phyloP scores from a whole-genome alignment of 768 basidiomycete species.

The Dioszegia hungarica region DNA sequence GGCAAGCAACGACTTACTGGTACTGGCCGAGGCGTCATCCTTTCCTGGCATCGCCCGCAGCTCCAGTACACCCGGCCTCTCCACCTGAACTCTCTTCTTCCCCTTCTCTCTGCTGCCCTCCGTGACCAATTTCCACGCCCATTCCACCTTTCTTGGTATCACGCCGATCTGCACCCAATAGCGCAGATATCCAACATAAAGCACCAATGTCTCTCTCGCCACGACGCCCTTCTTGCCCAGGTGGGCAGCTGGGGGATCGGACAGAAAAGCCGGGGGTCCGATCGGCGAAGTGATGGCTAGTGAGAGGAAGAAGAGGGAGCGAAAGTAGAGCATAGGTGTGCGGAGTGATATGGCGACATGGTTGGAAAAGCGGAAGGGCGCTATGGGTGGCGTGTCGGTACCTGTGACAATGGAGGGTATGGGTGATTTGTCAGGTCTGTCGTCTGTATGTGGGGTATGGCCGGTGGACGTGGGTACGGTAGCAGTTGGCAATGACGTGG shows the following conservation, averaged over 20 bases:
- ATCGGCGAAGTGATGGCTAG: slow-evolving; percentile 56
- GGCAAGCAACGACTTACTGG: slow-evolving; percentile 4
- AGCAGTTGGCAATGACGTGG: neutral
- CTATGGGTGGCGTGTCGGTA: slow-evolving; percentile 30
- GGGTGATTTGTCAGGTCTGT: neutral
- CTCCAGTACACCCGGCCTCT: slow-evolving; percentile 34
- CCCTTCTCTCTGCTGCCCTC: slow-evolving; percentile 29
- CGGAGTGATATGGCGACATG: slow-evolving; percentile 87
- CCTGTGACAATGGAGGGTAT: neutral
- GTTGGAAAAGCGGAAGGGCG: slow-evolving; percentile 68
- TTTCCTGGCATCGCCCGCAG: slow-evolving; percentile 29
- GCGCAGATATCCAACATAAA: slow-evolving; percentile 35
- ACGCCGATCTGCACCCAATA: slow-evolving; percentile 31
- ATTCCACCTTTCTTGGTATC: slow-evolving; percentile 22
- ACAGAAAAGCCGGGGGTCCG: slow-evolving; percentile 27
- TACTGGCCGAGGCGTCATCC: slow-evolving; percentile 17
- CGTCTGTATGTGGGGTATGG: neutral
- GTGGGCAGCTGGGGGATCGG: slow-evolving; percentile 15
- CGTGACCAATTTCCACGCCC: slow-evolving; percentile 22
- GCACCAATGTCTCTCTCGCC: slow-evolving; percentile 17
- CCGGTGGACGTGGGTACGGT: slow-evolving; percentile 1
- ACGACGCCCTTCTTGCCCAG: slow-evolving; percentile 15
- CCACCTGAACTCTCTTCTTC: slow-evolving; percentile 24
- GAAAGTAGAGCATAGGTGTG: slow-evolving; percentile 83
- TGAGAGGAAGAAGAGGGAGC: slow-evolving; percentile 79